Evolutionary conservation across 192 early-diverging fungal species (phyloP).

Genomic region (Backusella sp.): DNA sequence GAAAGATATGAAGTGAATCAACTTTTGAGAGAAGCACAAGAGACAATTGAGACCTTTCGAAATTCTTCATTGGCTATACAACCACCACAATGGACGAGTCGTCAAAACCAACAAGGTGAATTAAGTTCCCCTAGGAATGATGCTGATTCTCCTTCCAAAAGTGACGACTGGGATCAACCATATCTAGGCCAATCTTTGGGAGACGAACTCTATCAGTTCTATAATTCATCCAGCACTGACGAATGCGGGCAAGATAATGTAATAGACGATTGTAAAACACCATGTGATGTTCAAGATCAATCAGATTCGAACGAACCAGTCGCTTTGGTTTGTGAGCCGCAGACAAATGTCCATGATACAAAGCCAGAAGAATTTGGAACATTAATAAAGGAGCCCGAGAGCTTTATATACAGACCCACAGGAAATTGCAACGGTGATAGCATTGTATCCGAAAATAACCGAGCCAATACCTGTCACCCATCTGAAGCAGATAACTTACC

Average conservation of each 20-base stretch:
- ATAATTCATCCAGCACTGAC: background rate
- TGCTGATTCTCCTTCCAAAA: background rate
- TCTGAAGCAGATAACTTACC: too few species aligned
- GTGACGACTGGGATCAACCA: background rate
- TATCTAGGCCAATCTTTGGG: background rate
- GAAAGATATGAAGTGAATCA: background rate
- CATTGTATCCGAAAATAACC: background rate
- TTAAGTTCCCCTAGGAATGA: background rate
- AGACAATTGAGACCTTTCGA: conserved; percentile 6
- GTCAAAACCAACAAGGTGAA: background rate
- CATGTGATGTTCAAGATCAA: background rate
- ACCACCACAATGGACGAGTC: background rate
- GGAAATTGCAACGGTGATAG: background rate
- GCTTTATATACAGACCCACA: background rate
- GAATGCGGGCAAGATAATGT: background rate
- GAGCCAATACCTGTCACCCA: background rate
- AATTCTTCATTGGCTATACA: background rate
- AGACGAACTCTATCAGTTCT: background rate
- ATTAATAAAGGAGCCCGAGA: background rate
- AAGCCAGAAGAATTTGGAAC: background rate
- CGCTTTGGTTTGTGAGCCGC: background rate
- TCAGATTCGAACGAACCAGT: background rate
- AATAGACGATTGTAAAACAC: background rate
- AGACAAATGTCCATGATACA: background rate
- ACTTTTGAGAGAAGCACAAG: conserved; percentile 4